Percentiles rank a stretch among this genome's conserved stretches.
Evolutionary conservation across 805 yeast species (phyloP).

Genomic region (Maudiozyma saulgeensis): DNA sequence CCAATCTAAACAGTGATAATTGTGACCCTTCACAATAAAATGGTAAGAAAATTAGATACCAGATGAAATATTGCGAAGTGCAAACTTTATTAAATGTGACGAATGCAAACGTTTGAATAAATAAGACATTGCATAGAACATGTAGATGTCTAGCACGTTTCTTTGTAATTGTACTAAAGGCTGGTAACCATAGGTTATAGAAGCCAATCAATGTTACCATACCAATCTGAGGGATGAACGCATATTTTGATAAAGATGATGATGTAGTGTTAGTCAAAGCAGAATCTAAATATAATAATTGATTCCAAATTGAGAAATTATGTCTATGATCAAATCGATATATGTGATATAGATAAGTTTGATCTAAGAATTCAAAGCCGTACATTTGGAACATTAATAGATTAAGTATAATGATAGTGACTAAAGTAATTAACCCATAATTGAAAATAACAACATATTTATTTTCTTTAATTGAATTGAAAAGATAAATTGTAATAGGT

Average conservation of each 20-base stretch:
- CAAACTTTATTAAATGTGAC: conserved; percentile 74
- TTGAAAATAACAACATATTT: conserved; percentile 23
- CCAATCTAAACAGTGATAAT: conserved; percentile 32
- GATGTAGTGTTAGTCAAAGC: conserved; percentile 11
- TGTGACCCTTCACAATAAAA: conserved; percentile 46
- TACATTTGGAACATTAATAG: conserved; percentile 55
- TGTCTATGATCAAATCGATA: conserved; percentile 86
- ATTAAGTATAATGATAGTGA: conserved; percentile 41
- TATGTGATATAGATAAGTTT: conserved; percentile 77
- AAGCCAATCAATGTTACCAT: conserved; percentile 21
- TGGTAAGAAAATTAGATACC: conserved; percentile 86
- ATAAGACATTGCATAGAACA: conserved; percentile 41
- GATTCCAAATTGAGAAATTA: conserved; percentile 82
- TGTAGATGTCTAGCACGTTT: not conserved
- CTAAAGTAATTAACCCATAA: conserved; percentile 34
- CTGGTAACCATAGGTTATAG: conserved; percentile 6
- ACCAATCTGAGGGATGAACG: conserved; percentile 75
- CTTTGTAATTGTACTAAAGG: conserved; percentile 3
- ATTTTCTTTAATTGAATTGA: not conserved
- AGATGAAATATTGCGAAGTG: conserved; percentile 91
- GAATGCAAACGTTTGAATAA: conserved; percentile 71
- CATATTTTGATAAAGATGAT: conserved; percentile 34
- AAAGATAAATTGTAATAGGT: conserved; percentile 47
- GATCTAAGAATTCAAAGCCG: conserved; percentile 65
- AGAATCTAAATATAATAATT: conserved; percentile 57